Percentiles rank a stretch among this genome's conserved stretches.
Conservation (phyloP, 179 eudicot species). For the Beta lomatogona region DNA sequence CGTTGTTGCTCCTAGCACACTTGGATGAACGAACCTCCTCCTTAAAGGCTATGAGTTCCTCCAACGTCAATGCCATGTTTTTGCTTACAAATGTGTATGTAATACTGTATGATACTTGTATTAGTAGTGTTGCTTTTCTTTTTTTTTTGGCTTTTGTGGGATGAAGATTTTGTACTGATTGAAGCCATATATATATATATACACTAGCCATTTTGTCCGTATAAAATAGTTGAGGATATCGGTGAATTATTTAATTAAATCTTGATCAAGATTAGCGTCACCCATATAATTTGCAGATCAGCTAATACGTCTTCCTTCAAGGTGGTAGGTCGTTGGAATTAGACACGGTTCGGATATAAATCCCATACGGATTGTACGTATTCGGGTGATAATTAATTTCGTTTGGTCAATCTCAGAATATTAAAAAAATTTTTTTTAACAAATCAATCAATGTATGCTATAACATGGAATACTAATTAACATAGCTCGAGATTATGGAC, state of each 20-base stretch:
- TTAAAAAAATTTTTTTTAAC: no score
- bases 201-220: not conserved
- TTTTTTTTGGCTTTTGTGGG: not conserved
- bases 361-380: no score
- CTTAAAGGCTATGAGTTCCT: constrained; percentile 19
- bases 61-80: constrained; percentile 21
- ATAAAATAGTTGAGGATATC: constrained; percentile 14
- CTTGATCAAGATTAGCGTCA: not conserved
- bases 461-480: no score
- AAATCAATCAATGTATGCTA: no score
- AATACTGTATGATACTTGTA: not conserved
- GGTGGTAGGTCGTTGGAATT: no score
- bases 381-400: no score
- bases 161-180: constrained; percentile 2
- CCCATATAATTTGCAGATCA: no score
- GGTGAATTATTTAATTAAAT: constrained; percentile 10
- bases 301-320: no score
- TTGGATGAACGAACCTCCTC: constrained; percentile 13
- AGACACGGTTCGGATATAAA: no score
- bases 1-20: not conserved
- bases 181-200: constrained; percentile 10
- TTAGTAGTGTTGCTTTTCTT: not conserved
- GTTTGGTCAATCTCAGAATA: no score
- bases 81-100: not conserved
- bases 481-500: no score